Conservation (phyloP, 805 yeast genomes). For the Tetrapisispora phaffii region DNA sequence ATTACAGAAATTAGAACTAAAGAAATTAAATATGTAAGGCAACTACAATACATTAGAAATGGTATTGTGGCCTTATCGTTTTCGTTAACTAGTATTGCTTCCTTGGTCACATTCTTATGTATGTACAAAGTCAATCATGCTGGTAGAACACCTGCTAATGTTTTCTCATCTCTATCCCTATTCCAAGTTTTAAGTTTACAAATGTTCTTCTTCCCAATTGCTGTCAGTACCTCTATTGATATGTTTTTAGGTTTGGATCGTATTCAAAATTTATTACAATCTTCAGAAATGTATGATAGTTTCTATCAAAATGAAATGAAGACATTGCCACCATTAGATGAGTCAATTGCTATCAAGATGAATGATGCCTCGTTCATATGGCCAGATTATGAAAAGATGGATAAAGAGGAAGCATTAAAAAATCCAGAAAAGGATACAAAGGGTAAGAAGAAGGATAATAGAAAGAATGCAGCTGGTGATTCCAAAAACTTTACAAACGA, state of each 20-base stretch:
- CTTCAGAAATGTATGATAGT: conserved; percentile 30
- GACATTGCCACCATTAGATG: conserved; percentile 13
- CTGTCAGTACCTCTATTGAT: conserved; percentile 59
- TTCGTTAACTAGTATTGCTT: conserved; percentile 58
- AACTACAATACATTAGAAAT: conserved; percentile 58
- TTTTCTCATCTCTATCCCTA: conserved; percentile 61
- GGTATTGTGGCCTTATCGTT: conserved; percentile 54
- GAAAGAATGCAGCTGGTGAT: not conserved
- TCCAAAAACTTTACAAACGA: conserved; percentile 1
- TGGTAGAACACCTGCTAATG: conserved; percentile 44
- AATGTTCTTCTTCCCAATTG: conserved; percentile 60
- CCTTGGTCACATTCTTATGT: conserved; percentile 49
- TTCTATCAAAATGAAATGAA: conserved; percentile 10
- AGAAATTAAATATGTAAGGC: conserved; percentile 55
- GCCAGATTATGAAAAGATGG: conserved; percentile 41
- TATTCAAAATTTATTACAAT: conserved; percentile 43
- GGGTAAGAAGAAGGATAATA: conserved; percentile 5
- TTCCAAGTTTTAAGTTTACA: conserved; percentile 54
- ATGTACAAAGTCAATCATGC: conserved; percentile 35
- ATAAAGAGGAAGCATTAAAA: conserved; percentile 23
- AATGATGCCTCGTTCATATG: conserved; percentile 53
- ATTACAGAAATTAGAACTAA: conserved; percentile 45
- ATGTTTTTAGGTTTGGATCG: conserved; percentile 53
- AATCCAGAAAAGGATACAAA: conserved; percentile 15
- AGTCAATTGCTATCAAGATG: conserved; percentile 39